Evolutionary conservation across 1,284 basidiomycete species (phyloP).

Genomic region (Cutaneotrichosporon cavernicola): DNA sequence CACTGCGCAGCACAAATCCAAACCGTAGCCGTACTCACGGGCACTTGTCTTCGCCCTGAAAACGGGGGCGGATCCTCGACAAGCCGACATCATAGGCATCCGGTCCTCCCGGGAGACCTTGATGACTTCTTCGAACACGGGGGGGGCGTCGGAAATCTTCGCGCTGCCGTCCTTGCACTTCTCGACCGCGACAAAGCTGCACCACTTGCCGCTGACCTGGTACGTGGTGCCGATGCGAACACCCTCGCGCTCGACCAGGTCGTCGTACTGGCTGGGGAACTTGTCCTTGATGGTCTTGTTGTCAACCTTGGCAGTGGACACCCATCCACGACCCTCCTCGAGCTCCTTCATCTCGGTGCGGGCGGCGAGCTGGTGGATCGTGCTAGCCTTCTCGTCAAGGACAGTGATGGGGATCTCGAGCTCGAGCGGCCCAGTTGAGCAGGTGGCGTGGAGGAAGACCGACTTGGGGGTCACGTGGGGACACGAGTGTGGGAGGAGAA

Average conservation of each 20-base stretch:
- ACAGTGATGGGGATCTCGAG: slow-evolving; percentile 52
- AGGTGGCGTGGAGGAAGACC: slow-evolving; percentile 47
- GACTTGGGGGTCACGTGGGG: neutral
- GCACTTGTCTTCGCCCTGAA: too few relatives aligned
- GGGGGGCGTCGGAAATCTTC: neutral
- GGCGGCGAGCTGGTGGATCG: slow-evolving; percentile 60
- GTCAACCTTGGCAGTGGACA: slow-evolving; percentile 1
- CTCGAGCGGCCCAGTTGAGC: slow-evolving; percentile 51
- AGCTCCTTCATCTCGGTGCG: slow-evolving; percentile 57
- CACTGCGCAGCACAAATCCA: too few relatives aligned
- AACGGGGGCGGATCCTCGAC: too few relatives aligned
- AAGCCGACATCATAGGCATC: neutral
- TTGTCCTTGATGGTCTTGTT: slow-evolving; percentile 9
- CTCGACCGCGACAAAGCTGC: slow-evolving; percentile 62
- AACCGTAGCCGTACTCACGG: too few relatives aligned
- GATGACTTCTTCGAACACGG: neutral
- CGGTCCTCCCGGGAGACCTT: neutral
- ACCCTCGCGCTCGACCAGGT: slow-evolving; percentile 42
- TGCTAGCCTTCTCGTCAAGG: slow-evolving; percentile 4
- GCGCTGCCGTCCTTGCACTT: slow-evolving; percentile 16
- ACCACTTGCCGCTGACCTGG: slow-evolving; percentile 58
- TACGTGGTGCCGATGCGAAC: slow-evolving; percentile 57
- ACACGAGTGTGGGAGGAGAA: slow-evolving; percentile 54
- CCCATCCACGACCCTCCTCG: slow-evolving; percentile 33
- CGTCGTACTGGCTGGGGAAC: slow-evolving; percentile 6